Conservation (phyloP, 2,329 filamentous ascomycete genomes). For the Ophiostoma triangulosporum region DNA sequence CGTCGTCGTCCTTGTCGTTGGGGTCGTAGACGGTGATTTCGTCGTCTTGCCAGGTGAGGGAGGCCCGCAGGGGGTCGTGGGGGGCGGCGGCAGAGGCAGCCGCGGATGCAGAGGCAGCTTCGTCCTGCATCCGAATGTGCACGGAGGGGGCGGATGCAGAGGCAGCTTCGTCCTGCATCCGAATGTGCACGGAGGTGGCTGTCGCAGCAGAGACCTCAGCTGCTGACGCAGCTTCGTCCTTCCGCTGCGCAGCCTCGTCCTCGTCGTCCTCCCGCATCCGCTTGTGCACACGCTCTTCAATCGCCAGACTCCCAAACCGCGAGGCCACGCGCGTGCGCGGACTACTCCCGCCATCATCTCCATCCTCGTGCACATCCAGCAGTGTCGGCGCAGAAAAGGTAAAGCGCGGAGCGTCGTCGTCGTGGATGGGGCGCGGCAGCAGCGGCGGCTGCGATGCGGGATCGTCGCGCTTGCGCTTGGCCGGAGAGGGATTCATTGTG, state of each 20-base stretch:
- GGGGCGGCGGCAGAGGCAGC: too few relatives aligned
- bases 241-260: constrained; percentile 14
- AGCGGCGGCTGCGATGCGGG: neutral
- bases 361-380: neutral
- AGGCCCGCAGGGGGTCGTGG: constrained; percentile 41
- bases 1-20: constrained; percentile 52
- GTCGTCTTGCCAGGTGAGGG: constrained; percentile 53
- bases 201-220: too few relatives aligned
- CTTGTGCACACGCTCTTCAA: constrained; percentile 16
- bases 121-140: too few relatives aligned
- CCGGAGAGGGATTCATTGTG: neutral
- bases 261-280: constrained; percentile 3
- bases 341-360: constrained; percentile 33
- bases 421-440: neutral
- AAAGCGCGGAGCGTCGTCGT: neutral
- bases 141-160: too few relatives aligned
- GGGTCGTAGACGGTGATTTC: constrained; percentile 55
- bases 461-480: constrained; percentile 6
- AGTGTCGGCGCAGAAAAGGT: neutral
- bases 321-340: constrained; percentile 39
- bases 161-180: constrained; percentile 19
- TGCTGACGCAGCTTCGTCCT: constrained; percentile 19
- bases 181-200: constrained; percentile 9
- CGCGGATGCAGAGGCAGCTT: too few relatives aligned
- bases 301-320: constrained; percentile 36